Evolutionary conservation across 2,329 filamentous ascomycete genomes (phyloP), one percentile per base, ranked within the genome.

Genomic region (Talaromyces marneffei): DNA sequence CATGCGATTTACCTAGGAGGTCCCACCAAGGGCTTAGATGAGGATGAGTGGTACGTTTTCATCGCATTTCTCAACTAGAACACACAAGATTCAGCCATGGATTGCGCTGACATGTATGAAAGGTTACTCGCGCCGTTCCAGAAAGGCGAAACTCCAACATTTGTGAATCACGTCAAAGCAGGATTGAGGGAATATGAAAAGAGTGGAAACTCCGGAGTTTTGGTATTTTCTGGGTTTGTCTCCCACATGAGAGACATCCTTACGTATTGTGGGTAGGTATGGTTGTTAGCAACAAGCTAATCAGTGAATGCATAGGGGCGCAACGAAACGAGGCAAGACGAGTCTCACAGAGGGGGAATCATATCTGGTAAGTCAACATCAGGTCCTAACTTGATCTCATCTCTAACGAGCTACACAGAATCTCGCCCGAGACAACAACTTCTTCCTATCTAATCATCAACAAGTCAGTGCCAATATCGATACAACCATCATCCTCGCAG

Each of bases 61-160:
- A 9, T 12, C 8, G 27, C 27, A 4, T n/a, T n/a, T n/a, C n/a
- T n/a, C n/a, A n/a, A n/a, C n/a, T n/a, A n/a, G n/a, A n/a, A n/a
- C n/a, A n/a, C 4, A 2, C 23, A 10, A 18, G 27, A 50, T 5
- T 18, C 1, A 18, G 12, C 6, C 2, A 27, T 18, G 4, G 12
- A 9, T 9, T 29, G 6, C 20, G 18, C 55, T 57, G 23, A 60
- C 31, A 16, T 54, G 2, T 50, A 31, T 44, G 2, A 63, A 55
- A 85, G 84, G 84, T 79, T 91, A 31, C 87, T 96, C 16, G 87
- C 90, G 57, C 78, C 82, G 33, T 96, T 94, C 69, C 92, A 96
- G 71, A 79, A 76, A 20, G 87, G 88, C 61, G 91, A 96, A 74
- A 90, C 89, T 2, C 82, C 83, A 5, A 95, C 91, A 0, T 96